A percentile compares a stretch with the other conserved stretches of the same genome.
Evolutionary conservation across 2,329 filamentous ascomycete genomes (phyloP).

Genomic region (Cercospora sojina): DNA sequence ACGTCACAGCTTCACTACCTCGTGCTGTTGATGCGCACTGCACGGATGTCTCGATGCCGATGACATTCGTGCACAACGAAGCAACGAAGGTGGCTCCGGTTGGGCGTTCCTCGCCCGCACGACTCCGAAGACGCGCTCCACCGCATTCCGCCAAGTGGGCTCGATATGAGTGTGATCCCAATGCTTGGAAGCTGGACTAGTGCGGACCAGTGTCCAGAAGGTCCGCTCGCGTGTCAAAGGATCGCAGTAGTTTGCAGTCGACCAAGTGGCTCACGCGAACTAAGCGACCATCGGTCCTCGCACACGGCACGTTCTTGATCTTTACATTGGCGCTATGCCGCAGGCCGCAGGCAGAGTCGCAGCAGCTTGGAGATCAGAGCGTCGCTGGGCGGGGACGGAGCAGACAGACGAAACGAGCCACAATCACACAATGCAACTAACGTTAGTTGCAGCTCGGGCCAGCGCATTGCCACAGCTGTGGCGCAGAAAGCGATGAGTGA

Average conservation of each 20-base stretch:
- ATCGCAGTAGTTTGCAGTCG: slow-evolving; percentile 4
- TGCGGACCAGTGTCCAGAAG: background rate
- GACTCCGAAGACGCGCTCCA: slow-evolving; percentile 1
- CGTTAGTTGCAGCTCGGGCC: background rate
- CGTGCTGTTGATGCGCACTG: background rate
- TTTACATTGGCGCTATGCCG: background rate
- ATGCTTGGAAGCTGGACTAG: background rate
- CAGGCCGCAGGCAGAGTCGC: background rate
- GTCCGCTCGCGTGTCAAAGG: slow-evolving; percentile 5
- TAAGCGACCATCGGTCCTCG: background rate
- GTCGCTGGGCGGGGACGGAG: slow-evolving; percentile 17
- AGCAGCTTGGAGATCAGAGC: background rate
- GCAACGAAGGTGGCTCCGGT: background rate
- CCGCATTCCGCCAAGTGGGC: background rate
- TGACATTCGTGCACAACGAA: background rate
- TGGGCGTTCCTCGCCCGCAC: slow-evolving; percentile 6
- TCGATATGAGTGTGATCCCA: background rate
- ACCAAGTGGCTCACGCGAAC: background rate
- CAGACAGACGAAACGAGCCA: slow-evolving; percentile 27
- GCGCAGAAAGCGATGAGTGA: background rate
- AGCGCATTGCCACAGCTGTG: background rate
- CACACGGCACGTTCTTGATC: background rate
- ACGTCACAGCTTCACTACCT: slow-evolving; percentile 20
- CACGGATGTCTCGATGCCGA: background rate
- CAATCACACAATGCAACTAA: slow-evolving; percentile 8